A percentile compares a stretch with the other conserved stretches of the same genome.
Conservation (phyloP, 2,329 filamentous ascomycete genomes). For the Dactylonectria estremocensis region DNA sequence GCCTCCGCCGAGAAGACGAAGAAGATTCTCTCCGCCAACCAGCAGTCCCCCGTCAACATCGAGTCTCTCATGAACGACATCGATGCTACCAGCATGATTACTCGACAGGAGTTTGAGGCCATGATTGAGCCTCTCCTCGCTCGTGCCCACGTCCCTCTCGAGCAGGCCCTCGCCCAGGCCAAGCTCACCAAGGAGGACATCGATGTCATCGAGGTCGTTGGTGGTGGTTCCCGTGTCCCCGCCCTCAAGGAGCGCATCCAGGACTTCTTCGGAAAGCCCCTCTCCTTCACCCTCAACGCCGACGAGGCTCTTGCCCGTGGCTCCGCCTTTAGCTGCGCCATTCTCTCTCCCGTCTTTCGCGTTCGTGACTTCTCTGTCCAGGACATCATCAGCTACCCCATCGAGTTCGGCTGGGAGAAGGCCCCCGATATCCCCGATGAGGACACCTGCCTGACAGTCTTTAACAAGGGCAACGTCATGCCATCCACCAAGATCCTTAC, state of each 20-base stretch:
- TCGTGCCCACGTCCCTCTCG: slow-evolving; percentile 80
- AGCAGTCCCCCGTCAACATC: slow-evolving; percentile 92
- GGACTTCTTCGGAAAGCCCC: slow-evolving; percentile 90
- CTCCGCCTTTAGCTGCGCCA: slow-evolving; percentile 97
- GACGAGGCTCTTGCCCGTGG: slow-evolving; percentile 97
- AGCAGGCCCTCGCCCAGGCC: slow-evolving; percentile 94
- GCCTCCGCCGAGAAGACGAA: slow-evolving; percentile 97
- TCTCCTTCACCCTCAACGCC: slow-evolving; percentile 98
- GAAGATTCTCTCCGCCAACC: slow-evolving; percentile 97
- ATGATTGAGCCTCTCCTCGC: slow-evolving; percentile 88
- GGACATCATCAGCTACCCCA: slow-evolving; percentile 98
- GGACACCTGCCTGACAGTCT: slow-evolving; percentile 96
- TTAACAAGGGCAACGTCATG: slow-evolving; percentile 97
- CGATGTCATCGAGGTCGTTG: slow-evolving; percentile 92
- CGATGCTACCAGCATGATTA: slow-evolving; percentile 90
- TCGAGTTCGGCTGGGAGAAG: slow-evolving; percentile 99
- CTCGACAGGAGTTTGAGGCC: slow-evolving; percentile 93
- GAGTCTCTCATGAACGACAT: slow-evolving; percentile 99
- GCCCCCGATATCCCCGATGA: slow-evolving; percentile 98
- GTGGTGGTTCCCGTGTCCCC: slow-evolving; percentile 94
- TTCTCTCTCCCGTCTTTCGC: slow-evolving; percentile 96
- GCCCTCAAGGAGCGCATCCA: slow-evolving; percentile 91
- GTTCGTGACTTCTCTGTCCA: slow-evolving; percentile 98
- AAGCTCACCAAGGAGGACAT: slow-evolving; percentile 94
- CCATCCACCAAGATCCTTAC: slow-evolving; percentile 99